Conservation (phyloP, 768 basidiomycete genomes). For the Suillus placidus region DNA sequence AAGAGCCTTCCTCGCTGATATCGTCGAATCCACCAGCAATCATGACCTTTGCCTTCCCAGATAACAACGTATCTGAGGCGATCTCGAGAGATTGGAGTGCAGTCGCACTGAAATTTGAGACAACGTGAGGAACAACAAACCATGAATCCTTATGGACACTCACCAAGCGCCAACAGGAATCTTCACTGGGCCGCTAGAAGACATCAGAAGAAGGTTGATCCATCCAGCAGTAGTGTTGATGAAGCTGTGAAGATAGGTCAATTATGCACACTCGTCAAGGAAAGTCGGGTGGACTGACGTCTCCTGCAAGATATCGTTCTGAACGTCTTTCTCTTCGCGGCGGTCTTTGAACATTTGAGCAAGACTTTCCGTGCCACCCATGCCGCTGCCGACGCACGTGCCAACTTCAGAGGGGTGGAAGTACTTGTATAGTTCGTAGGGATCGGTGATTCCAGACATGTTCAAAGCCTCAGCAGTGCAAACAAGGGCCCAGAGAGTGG, state of each 20-base stretch:
- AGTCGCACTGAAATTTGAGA: constrained; percentile 66
- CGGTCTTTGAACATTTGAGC: constrained; percentile 99
- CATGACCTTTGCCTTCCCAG: constrained; percentile 99
- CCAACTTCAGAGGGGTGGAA: constrained; percentile 97
- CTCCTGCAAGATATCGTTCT: constrained; percentile 98
- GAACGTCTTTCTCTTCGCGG: constrained; percentile 96
- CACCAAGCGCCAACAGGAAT: constrained; percentile 99
- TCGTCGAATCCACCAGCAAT: constrained; percentile 99
- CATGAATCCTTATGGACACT: constrained; percentile 25
- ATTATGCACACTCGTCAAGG: constrained; percentile 1
- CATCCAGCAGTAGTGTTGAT: constrained; percentile 99
- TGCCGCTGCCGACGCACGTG: constrained; percentile 91
- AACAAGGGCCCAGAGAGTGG: constrained; percentile 93
- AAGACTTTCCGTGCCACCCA: constrained; percentile 93
- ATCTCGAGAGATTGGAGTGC: constrained; percentile 98
- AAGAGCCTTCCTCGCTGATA: constrained; percentile 96
- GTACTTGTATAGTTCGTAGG: constrained; percentile 96
- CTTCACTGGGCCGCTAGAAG: constrained; percentile 97
- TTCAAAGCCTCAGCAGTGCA: constrained; percentile 95
- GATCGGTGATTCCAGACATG: constrained; percentile 96
- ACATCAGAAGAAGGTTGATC: constrained; percentile 93
- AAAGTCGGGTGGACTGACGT: constrained; percentile 61
- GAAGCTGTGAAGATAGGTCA: constrained; percentile 57
- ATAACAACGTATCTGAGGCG: constrained; percentile 92
- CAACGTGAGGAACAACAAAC: constrained; percentile 11